A percentile compares a stretch with the other conserved stretches of the same genome.
Conservation (phyloP, 148 eudicot genomes). For the Polygonum aviculare region DNA sequence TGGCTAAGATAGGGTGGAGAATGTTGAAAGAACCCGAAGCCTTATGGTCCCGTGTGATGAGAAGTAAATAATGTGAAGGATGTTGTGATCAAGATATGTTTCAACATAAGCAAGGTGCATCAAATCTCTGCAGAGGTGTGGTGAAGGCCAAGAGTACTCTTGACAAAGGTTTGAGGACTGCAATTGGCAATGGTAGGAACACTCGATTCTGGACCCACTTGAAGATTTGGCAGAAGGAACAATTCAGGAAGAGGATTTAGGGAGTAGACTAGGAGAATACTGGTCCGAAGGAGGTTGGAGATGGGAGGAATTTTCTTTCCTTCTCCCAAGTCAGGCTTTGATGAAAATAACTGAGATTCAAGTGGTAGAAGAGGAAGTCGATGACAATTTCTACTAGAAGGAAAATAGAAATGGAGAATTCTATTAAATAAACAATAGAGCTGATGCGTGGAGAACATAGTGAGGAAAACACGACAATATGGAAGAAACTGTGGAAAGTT, state of each 20-base stretch:
- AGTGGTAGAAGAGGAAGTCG: not conserved
- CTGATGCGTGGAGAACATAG: not conserved
- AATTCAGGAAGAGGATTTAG: no score
- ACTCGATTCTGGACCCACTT: not conserved
- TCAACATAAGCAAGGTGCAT: not conserved
- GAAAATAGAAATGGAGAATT: not conserved
- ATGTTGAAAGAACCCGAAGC: not conserved
- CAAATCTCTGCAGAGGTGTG: not conserved
- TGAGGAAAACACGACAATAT: not conserved
- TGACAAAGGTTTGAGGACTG: not conserved
- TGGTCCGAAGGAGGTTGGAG: not conserved
- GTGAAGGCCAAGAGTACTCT: not conserved
- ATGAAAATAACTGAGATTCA: not conserved
- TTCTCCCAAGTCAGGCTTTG: not conserved
- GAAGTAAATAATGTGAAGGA: not conserved
- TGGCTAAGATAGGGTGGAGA: not conserved
- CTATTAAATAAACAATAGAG: not conserved
- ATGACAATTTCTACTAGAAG: not conserved
- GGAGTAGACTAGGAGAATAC: not conserved
- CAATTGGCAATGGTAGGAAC: not conserved
- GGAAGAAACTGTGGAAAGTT: not conserved
- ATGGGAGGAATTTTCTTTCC: not conserved
- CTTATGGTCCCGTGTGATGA: not conserved
- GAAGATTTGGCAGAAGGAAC: not conserved
- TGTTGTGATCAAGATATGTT: not conserved